Evolutionary conservation across 768 basidiomycete genomes (phyloP).

Genomic region (Serendipita vermifera): DNA sequence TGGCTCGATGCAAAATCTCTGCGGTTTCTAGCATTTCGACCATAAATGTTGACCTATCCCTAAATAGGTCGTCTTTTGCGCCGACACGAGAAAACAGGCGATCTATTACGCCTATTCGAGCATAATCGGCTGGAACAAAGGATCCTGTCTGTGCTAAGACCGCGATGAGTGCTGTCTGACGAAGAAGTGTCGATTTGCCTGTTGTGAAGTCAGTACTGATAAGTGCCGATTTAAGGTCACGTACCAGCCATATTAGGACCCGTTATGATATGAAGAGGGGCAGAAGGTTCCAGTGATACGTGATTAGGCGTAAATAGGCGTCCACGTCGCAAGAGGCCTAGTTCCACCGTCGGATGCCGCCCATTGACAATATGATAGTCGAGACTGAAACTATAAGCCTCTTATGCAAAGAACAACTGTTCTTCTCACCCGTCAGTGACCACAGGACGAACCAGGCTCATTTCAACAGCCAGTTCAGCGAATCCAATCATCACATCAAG

Average conservation of each 20-base stretch:
- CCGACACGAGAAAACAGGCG: constrained; percentile 89
- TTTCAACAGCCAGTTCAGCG: constrained; percentile 63
- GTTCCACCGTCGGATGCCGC: constrained; percentile 87
- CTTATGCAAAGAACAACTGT: background rate
- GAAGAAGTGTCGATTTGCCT: constrained; percentile 78
- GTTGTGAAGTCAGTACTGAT: background rate
- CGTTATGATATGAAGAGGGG: constrained; percentile 71
- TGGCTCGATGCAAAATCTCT: constrained; percentile 76
- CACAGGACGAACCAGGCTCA: constrained; percentile 59
- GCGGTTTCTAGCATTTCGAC: constrained; percentile 95
- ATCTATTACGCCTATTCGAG: constrained; percentile 75
- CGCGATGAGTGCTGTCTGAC: constrained; percentile 79
- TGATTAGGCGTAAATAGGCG: constrained; percentile 80
- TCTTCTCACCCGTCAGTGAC: constrained; percentile 53
- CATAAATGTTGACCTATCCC: constrained; percentile 94
- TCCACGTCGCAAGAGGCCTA: constrained; percentile 60
- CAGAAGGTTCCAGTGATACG: constrained; percentile 42
- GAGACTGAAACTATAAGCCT: constrained; percentile 24
- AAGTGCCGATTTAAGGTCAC: background rate
- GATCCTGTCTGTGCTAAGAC: constrained; percentile 88
- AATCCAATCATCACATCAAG: constrained; percentile 75
- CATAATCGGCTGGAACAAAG: constrained; percentile 81
- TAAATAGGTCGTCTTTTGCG: constrained; percentile 87
- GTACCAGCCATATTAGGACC: constrained; percentile 87
- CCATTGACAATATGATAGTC: constrained; percentile 62